Evolutionary conservation across 169 alveolate species (phyloP).

Genomic region (Perkinsus marinus): DNA sequence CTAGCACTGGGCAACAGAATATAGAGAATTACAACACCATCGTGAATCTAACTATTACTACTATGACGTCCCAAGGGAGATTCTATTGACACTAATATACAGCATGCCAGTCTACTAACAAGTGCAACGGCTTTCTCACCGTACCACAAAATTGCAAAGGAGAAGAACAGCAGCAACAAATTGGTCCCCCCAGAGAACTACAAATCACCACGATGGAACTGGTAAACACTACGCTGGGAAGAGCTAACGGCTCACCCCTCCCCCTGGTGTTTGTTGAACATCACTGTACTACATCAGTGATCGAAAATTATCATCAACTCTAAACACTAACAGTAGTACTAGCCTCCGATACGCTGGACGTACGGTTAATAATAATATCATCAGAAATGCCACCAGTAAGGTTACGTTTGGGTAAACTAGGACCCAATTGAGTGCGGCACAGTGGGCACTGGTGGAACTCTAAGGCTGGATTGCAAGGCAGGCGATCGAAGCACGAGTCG

Average conservation of each 20-base stretch:
- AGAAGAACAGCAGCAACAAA: too few relatives aligned
- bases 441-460: background rate
- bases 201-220: background rate
- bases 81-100: too few relatives aligned
- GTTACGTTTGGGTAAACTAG: background rate
- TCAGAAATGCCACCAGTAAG: background rate
- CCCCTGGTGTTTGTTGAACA: background rate
- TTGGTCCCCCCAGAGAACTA: background rate
- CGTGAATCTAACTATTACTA: too few relatives aligned
- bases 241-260: background rate
- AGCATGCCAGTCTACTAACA: too few relatives aligned
- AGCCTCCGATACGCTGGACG: background rate
- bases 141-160: too few relatives aligned
- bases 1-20: background rate
- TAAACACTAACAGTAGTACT: background rate
- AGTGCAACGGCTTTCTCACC: too few relatives aligned
- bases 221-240: background rate
- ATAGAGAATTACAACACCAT: background rate
- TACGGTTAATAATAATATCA: background rate
- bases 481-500: background rate
- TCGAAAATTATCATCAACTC: background rate
- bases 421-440: background rate
- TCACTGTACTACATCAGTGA: background rate
- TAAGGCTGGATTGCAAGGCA: background rate
- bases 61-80: too few relatives aligned